Percentiles rank a stretch among this genome's conserved stretches.
phyloP scores from a whole-genome alignment of 768 basidiomycete species.

The Kwoniella sp. region DNA sequence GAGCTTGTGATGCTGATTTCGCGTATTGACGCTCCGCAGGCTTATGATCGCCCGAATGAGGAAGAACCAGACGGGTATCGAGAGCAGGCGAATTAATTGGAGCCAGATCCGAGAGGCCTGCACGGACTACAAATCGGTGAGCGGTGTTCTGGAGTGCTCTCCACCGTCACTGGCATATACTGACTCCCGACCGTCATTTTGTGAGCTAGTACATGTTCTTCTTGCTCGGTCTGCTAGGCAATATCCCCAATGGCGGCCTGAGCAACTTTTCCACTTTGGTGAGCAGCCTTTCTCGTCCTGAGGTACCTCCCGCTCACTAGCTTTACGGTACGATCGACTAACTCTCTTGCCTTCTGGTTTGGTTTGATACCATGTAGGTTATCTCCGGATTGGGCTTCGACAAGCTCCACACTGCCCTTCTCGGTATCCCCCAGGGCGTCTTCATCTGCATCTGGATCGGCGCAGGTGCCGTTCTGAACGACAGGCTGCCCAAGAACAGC shows the following conservation, averaged over 20 bases:
- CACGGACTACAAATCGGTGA: constrained; percentile 50
- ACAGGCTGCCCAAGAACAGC: constrained; percentile 47
- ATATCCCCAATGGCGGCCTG: constrained; percentile 54
- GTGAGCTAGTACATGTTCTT: constrained; percentile 44
- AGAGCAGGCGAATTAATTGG: constrained; percentile 49
- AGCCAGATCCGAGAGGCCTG: constrained; percentile 52
- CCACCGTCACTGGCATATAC: too few species aligned
- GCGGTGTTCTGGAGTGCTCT: too few species aligned
- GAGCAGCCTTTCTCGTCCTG: too few species aligned
- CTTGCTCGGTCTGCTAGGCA: constrained; percentile 51
- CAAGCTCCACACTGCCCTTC: constrained; percentile 51
- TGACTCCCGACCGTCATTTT: not conserved
- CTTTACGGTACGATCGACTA: too few species aligned
- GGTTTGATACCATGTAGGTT: constrained; percentile 30
- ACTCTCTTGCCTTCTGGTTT: too few species aligned
- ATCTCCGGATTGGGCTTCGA: constrained; percentile 52
- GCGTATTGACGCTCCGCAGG: not conserved
- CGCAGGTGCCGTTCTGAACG: constrained; percentile 50
- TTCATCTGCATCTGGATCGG: constrained; percentile 54
- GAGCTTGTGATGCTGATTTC: too few species aligned
- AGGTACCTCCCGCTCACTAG: not conserved
- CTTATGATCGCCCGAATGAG: constrained; percentile 55
- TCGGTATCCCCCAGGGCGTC: constrained; percentile 56
- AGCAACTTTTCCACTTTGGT: constrained; percentile 38
- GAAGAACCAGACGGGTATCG: constrained; percentile 56